A percentile compares a stretch with the other conserved stretches of the same genome.
Evolutionary conservation across 2,329 filamentous ascomycete genomes (phyloP).

Genomic region (Colletotrichum sp.): DNA sequence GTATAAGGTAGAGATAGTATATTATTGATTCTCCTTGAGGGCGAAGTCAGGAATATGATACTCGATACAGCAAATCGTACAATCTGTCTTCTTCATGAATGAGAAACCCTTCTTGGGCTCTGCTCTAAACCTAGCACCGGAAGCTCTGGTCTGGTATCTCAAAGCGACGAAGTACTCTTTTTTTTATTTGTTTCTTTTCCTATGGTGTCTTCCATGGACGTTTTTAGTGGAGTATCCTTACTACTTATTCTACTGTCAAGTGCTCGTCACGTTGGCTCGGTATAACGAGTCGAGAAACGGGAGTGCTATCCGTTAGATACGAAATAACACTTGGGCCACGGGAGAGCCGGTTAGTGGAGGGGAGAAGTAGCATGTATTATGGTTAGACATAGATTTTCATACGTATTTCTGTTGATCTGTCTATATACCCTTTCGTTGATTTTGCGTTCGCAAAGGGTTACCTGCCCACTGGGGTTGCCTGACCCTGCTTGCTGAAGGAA

Average conservation of each 20-base stretch:
- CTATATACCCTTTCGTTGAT: not conserved
- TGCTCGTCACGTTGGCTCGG: accelerated
- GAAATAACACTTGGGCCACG: not conserved
- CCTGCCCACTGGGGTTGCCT: not conserved
- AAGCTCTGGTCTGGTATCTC: not conserved
- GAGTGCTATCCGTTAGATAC: not conserved
- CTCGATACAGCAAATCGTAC: not conserved
- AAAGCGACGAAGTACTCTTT: not conserved
- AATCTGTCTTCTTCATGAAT: not conserved
- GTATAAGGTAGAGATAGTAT: not conserved
- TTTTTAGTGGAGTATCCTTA: not conserved
- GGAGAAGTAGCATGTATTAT: accelerated
- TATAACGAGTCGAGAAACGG: not conserved
- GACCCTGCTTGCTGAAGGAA: not conserved
- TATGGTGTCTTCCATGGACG: not conserved
- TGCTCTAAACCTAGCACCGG: not conserved
- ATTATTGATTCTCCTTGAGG: not conserved
- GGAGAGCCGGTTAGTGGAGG: not conserved
- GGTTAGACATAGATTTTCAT: accelerated
- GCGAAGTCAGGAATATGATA: not conserved
- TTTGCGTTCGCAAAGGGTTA: not conserved
- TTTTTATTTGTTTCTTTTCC: too few species aligned
- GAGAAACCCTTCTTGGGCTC: not conserved
- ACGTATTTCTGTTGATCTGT: not conserved
- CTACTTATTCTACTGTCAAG: not conserved